phyloP scores from a whole-genome alignment of 805 yeast species.

The Ogataea neopini region DNA sequence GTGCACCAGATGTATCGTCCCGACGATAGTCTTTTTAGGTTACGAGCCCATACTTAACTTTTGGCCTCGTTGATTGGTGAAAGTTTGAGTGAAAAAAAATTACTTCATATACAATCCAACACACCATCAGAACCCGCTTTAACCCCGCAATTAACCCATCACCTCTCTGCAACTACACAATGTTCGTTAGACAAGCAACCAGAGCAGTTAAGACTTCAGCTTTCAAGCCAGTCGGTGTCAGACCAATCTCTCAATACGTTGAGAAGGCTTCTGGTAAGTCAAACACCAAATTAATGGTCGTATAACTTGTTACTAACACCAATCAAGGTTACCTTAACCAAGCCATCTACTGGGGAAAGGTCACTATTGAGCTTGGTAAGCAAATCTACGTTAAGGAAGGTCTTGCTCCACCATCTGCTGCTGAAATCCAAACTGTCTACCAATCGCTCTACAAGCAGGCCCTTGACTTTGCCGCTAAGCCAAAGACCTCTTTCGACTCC shows the following conservation, averaged over 20 bases:
- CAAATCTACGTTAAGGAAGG: slow-evolving; percentile 90
- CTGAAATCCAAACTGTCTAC: slow-evolving; percentile 78
- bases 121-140: neutral
- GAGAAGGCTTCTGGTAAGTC: slow-evolving; percentile 40
- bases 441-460: slow-evolving; percentile 49
- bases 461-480: slow-evolving; percentile 51
- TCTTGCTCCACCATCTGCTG: slow-evolving; percentile 82
- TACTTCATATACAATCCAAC: neutral
- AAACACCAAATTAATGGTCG: neutral
- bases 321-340: slow-evolving; percentile 43
- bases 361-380: slow-evolving; percentile 55
- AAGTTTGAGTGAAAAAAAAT: slow-evolving; percentile 4
- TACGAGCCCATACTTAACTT: slow-evolving; percentile 14
- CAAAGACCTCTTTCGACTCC: slow-evolving; percentile 53
- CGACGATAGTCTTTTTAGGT: slow-evolving; percentile 2
- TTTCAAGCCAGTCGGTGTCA: slow-evolving; percentile 35
- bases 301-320: slow-evolving; percentile 6
- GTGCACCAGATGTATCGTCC: too few relatives aligned
- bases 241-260: slow-evolving; percentile 41
- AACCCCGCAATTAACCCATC: neutral
- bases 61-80: slow-evolving; percentile 22
- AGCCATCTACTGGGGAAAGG: slow-evolving; percentile 78
- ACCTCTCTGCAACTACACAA: slow-evolving; percentile 11
- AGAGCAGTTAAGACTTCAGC: slow-evolving; percentile 31
- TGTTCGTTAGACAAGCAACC: slow-evolving; percentile 38